Base-by-base conservation (phyloP, 2,329 filamentous ascomycete species). In the Fragosphaeria purpurea region DNA sequence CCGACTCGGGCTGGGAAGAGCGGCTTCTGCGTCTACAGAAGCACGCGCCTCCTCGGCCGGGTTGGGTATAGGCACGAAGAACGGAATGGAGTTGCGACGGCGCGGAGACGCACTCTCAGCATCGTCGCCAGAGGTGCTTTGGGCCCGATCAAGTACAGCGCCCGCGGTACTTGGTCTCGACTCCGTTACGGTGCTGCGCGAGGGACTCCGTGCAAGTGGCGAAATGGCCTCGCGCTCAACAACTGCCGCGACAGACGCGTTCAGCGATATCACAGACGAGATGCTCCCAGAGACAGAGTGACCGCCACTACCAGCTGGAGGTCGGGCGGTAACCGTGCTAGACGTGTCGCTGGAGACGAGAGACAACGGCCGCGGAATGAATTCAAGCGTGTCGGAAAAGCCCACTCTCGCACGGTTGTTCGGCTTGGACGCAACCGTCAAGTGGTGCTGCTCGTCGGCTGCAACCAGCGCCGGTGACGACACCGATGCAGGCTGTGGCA, bases 341-440 rank as follows among this genome's bases (percentile, higher is more conserved):
- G 88, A 84, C 0, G 87, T 88, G 63, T 93, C 88, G 22, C 83
- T 90, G 1, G 88, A 95, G 11, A 94, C 82, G 22, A 90, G 73
- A 2, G 90, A 95, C 13, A 94, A 68, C 0, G 90, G 89, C 9
- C 88, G 79, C 5, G 85, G 85, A 58, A 90, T 90, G 55, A 86
- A 89, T 64, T 94, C 87, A 33, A 94, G 74, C 9, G 80, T 86
- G 56, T 94, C 88, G 1, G 86, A 88, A 61, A 95, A 95, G 1
- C 85, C 86, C 44, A 95, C 88, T 10, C 85, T 75, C 41, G 82
- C 77, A 53, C 82, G 77, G 4, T 75, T 56, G 0, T 47, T 43
- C 7, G 58, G 52, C 37, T 55, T 61, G 1, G 34, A 9, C 13
- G 43, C 44, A 1, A 33, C 10, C 0, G 57, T 37, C 1, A 48